These are phyloP conservation scores for Nicotiana tabacum DNA, from an alignment of 257 asterid species.

Conservation along the genomic window DNA sequence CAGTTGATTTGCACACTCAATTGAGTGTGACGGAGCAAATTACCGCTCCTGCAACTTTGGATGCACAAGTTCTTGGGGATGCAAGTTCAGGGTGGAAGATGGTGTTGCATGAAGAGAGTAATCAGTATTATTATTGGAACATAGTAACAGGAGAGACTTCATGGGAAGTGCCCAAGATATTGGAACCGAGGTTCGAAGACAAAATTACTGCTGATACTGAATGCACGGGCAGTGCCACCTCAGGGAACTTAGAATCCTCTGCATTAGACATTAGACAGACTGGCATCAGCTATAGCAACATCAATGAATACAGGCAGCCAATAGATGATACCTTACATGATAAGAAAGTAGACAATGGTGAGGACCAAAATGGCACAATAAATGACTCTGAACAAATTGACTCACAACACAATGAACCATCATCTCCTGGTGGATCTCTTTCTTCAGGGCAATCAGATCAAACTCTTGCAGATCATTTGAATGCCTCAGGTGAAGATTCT, in stretches of 20 bases:
- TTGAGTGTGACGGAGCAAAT: conserved; percentile 24
- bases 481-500: conserved; percentile 4
- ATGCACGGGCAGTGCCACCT: conserved; percentile 13
- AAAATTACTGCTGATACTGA: conserved; percentile 30
- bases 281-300: conserved; percentile 18
- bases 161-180: conserved; percentile 77
- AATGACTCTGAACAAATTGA: conserved; percentile 1
- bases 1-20: conserved; percentile 35
- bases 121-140: conserved; percentile 91
- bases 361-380: conserved; percentile 18
- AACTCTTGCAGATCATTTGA: not conserved
- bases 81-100: conserved; percentile 67
- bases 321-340: conserved; percentile 27
- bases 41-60: conserved; percentile 30
- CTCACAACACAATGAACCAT: conserved; percentile 14
- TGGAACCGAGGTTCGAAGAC: conserved; percentile 29
- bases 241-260: conserved; percentile 13
- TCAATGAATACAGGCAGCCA: conserved; percentile 18
- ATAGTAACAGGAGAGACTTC: conserved; percentile 86
- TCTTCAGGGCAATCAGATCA: conserved; percentile 13
- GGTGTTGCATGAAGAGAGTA: conserved; percentile 91
- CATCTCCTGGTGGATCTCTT: conserved; percentile 20
- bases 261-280: conserved; percentile 13
- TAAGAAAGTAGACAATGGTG: conserved; percentile 25
- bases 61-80: conserved; percentile 38